A percentile compares a stretch with the other conserved stretches of the same genome.
These are phyloP conservation scores for Choricystis sp. DNA, from an alignment of 139 green algal genomes.

Conservation along the genomic window DNA sequence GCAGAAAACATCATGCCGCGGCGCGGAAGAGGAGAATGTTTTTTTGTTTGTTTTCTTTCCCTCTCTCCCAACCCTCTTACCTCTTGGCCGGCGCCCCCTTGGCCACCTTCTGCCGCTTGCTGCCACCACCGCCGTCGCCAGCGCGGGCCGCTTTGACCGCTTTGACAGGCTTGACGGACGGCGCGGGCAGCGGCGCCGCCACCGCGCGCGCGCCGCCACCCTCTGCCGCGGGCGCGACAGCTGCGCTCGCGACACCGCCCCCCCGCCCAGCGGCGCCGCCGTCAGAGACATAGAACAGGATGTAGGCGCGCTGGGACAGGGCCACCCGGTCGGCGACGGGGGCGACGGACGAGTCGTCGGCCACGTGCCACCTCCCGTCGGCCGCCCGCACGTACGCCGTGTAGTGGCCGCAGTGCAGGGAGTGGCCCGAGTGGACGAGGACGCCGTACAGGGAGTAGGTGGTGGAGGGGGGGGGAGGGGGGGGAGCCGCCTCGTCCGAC, in stretches of 20 bases:
- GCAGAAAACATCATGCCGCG: constrained; percentile 10
- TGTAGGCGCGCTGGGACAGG: constrained; percentile 78
- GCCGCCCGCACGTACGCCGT: constrained; percentile 59
- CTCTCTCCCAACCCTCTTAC: neutral
- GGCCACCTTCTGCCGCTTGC: neutral
- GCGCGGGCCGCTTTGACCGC: neutral
- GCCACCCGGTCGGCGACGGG: constrained; percentile 51
- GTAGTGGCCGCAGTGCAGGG: constrained; percentile 77
- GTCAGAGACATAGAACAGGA: constrained; percentile 79
- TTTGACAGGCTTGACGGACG: no score
- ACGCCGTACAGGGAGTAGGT: constrained; percentile 76
- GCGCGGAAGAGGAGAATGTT: neutral
- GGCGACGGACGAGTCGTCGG: constrained; percentile 58
- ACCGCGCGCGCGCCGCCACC: no score
- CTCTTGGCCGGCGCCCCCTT: neutral
- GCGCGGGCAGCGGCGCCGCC: no score
- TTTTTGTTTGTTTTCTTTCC: neutral
- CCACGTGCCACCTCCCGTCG: constrained; percentile 62
- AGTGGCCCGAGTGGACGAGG: constrained; percentile 75
- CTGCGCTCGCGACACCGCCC: constrained; percentile 7
- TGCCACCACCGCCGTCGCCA: neutral
- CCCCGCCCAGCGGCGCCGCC: neutral
- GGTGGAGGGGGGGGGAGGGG: constrained; percentile 2
- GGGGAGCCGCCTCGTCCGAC: constrained; percentile 1
- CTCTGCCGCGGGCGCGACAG: neutral